These are phyloP conservation scores for Nowakowskiella sp. DNA, from an alignment of 192 early-diverging fungal species.

Conservation along the genomic window DNA sequence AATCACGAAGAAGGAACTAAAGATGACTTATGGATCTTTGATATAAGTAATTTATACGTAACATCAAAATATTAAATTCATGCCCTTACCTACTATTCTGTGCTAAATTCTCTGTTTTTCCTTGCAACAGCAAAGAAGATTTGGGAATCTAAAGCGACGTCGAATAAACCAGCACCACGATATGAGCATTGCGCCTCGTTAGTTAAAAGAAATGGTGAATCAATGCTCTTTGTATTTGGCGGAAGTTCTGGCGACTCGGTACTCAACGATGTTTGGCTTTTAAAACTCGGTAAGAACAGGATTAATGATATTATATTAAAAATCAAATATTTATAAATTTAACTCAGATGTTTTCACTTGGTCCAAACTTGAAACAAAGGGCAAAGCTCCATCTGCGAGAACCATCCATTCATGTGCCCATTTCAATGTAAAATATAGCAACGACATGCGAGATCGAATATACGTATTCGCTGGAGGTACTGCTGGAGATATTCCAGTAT, in stretches of 20 bases:
- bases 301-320: background rate
- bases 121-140: no score
- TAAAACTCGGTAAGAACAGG: conserved; percentile 20
- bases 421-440: background rate
- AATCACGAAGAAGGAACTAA: conserved; percentile 29
- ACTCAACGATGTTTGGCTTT: conserved; percentile 24
- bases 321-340: conserved; percentile 15
- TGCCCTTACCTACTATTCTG: no score
- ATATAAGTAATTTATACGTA: conserved; percentile 15
- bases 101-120: no score
- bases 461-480: conserved; percentile 33
- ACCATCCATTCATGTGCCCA: conserved; percentile 20
- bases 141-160: no score
- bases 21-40: conserved; percentile 17
- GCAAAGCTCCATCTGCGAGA: conserved; percentile 15
- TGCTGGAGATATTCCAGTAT: conserved; percentile 13
- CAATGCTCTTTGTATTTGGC: conserved; percentile 27
- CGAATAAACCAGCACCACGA: conserved; percentile 17
- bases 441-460: conserved; percentile 4
- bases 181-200: conserved; percentile 26
- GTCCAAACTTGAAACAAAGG: conserved; percentile 15
- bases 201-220: conserved; percentile 2
- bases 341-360: conserved; percentile 17
- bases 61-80: conserved; percentile 1
- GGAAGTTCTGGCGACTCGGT: conserved; percentile 20